These are phyloP conservation scores for Amesomyces nigricolor DNA, from an alignment of 2,329 filamentous ascomycete species.

Conservation along the genomic window DNA sequence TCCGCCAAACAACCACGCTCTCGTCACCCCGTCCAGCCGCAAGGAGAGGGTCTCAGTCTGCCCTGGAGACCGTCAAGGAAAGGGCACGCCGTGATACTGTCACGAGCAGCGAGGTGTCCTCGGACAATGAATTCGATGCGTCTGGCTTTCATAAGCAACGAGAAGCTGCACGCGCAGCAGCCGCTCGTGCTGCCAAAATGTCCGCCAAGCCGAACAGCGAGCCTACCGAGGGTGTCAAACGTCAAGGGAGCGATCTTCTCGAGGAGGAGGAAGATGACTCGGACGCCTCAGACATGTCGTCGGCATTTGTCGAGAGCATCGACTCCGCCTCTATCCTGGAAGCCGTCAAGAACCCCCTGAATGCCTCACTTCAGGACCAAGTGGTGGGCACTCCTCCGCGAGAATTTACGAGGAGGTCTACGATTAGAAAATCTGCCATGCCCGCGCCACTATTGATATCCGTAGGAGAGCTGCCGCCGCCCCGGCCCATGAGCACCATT, in stretches of 20 bases:
- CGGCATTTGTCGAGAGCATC: constrained; percentile 60
- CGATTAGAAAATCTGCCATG: constrained; percentile 56
- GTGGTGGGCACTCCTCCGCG: constrained; percentile 60
- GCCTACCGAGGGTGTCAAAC: constrained; percentile 37
- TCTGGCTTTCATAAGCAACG: constrained; percentile 59
- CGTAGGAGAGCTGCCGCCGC: constrained; percentile 63
- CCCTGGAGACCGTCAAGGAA: constrained; percentile 64
- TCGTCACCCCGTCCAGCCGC: constrained; percentile 44
- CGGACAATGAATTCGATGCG: constrained; percentile 71
- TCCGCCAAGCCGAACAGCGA: constrained; percentile 51
- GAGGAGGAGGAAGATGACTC: constrained; percentile 55
- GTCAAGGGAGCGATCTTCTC: constrained; percentile 46
- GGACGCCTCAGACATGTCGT: constrained; percentile 57
- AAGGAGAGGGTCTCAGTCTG: constrained; percentile 65
- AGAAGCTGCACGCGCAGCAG: constrained; percentile 55
- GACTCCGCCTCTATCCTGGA: constrained; percentile 69
- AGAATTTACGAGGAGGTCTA: constrained; percentile 56
- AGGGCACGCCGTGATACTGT: constrained; percentile 67
- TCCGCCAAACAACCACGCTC: constrained; percentile 48
- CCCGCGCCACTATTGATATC: constrained; percentile 47
- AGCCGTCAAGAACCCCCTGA: constrained; percentile 54
- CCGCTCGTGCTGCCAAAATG: constrained; percentile 48
- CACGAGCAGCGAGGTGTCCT: constrained; percentile 77
- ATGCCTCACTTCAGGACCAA: constrained; percentile 49
- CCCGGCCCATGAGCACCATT: constrained; percentile 59